Percentiles rank a stretch among this genome's conserved stretches.
Evolutionary conservation across 306 rosid species (phyloP).

Genomic region (Oemleria cerasiformis): DNA sequence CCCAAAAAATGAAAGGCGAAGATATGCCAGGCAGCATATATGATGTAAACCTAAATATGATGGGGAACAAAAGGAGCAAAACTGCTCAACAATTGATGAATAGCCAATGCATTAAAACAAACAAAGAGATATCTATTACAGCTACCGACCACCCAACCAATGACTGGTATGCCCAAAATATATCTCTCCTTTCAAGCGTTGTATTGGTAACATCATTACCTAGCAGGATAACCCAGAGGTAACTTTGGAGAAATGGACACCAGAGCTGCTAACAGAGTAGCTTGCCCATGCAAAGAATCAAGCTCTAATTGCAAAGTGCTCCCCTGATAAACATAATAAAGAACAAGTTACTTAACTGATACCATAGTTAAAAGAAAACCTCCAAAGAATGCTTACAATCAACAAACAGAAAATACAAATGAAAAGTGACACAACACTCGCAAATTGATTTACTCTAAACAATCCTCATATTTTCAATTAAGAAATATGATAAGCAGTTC

Average conservation of each 20-base stretch:
- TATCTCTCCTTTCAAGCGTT: constrained; percentile 20
- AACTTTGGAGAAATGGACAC: constrained; percentile 85
- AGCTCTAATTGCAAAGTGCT: constrained; percentile 74
- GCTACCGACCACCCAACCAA: constrained; percentile 4
- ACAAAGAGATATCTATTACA: background rate
- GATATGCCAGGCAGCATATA: background rate
- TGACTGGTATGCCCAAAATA: constrained; percentile 1
- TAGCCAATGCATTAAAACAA: background rate
- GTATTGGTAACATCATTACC: constrained; percentile 39
- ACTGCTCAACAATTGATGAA: background rate
- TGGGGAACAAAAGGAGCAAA: background rate
- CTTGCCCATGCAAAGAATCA: constrained; percentile 90
- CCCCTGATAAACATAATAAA: constrained; percentile 52
- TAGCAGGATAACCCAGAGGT: constrained; percentile 93
- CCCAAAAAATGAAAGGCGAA: background rate
- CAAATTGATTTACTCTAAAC: background rate
- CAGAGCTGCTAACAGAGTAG: constrained; percentile 86
- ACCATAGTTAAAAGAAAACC: background rate
- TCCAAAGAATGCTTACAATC: background rate
- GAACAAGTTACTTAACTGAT: constrained; percentile 20
- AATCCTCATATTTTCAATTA: background rate
- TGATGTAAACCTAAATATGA: background rate
- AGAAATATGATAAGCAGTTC: background rate
- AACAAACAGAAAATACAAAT: background rate
- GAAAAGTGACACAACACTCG: background rate